A percentile compares a stretch with the other conserved stretches of the same genome.
phyloP scores from a whole-genome alignment of 1,284 basidiomycete genomes.

The Schizophyllum amplum region DNA sequence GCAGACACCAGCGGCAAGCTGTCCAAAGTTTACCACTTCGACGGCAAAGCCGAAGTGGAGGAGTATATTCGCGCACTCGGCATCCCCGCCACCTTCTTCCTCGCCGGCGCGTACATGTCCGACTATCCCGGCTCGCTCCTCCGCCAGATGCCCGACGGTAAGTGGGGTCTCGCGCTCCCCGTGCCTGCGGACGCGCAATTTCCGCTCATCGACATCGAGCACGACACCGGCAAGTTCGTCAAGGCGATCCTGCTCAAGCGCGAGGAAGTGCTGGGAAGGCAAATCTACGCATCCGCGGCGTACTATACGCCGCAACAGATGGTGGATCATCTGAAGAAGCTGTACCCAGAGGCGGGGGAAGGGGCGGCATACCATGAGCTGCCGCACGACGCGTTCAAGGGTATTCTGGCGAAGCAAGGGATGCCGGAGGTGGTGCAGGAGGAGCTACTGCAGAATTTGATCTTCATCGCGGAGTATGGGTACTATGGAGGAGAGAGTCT shows the following conservation, averaged over 20 bases:
- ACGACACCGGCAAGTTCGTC: not conserved
- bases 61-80: conserved; percentile 8
- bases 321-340: not conserved
- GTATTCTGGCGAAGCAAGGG: not conserved
- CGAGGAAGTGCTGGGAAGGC: not conserved
- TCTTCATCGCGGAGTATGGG: too few relatives aligned
- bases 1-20: conserved; percentile 7
- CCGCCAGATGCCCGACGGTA: not conserved
- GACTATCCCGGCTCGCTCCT: conserved; percentile 2
- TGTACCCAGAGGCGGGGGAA: not conserved
- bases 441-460: not conserved
- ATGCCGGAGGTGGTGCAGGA: not conserved
- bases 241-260: not conserved
- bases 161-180: not conserved
- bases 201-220: not conserved
- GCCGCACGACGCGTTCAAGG: not conserved
- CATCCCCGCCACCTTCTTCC: conserved; percentile 10
- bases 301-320: not conserved
- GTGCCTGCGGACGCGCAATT: not conserved
- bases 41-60: conserved; percentile 9
- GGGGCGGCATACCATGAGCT: not conserved
- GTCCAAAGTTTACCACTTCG: conserved; percentile 10
- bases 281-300: not conserved
- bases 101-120: conserved; percentile 6
- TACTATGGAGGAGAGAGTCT: not conserved